Conservation (phyloP, 2,329 filamentous ascomycete genomes). For the Ustilaginoidea virens region DNA sequence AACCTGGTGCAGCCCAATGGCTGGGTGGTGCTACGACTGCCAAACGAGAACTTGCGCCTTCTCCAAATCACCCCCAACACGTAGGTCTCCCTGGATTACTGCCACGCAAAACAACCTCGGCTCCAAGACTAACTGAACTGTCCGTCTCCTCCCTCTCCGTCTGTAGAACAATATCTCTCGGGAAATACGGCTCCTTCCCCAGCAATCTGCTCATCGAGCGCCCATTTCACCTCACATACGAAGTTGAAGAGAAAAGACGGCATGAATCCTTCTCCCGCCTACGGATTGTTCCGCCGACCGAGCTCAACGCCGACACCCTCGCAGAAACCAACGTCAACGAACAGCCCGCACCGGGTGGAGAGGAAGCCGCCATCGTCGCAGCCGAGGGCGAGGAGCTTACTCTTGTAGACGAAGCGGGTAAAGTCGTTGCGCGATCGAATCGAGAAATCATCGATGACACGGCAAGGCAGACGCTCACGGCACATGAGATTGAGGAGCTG, state of each 20-base stretch:
- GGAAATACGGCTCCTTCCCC: constrained; percentile 85
- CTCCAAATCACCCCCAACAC: constrained; percentile 45
- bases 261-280: constrained; percentile 52
- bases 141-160: not conserved
- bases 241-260: constrained; percentile 58
- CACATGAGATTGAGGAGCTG: constrained; percentile 60
- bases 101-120: not conserved
- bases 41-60: constrained; percentile 40
- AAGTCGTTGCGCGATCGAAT: constrained; percentile 37
- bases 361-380: constrained; percentile 20
- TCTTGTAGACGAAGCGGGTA: constrained; percentile 25
- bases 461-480: constrained; percentile 60
- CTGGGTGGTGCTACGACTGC: constrained; percentile 44
- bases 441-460: constrained; percentile 44
- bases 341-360: constrained; percentile 23
- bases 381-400: constrained; percentile 26
- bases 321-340: constrained; percentile 23
- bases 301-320: constrained; percentile 71
- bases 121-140: constrained; percentile 2
- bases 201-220: constrained; percentile 82
- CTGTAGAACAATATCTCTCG: constrained; percentile 65
- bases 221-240: constrained; percentile 83
- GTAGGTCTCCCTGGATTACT: constrained; percentile 20
- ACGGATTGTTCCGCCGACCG: constrained; percentile 63
- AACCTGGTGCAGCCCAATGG: constrained; percentile 33